Conservation (phyloP, 163 green algal species). For the Prototheca wickerhamii region DNA sequence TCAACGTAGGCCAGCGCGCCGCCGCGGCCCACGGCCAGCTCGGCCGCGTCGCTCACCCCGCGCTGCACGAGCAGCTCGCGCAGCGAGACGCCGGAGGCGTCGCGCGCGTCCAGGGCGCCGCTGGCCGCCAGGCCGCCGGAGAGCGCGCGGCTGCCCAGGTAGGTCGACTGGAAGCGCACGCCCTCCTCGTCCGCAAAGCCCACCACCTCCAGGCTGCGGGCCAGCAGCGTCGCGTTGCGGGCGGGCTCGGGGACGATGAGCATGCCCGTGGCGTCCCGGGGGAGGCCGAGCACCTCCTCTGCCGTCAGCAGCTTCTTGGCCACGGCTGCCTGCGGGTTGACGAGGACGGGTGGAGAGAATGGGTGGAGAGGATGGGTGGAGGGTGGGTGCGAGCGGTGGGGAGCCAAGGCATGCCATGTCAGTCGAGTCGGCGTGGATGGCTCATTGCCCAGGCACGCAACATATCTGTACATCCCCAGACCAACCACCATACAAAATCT, state of each 20-base stretch:
- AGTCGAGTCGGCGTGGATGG: too few species aligned
- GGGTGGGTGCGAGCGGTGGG: too few species aligned
- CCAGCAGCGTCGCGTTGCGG: constrained; percentile 9
- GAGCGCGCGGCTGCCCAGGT: constrained; percentile 75
- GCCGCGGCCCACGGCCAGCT: constrained; percentile 14
- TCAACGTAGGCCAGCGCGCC: constrained; percentile 60
- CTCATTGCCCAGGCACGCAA: too few species aligned
- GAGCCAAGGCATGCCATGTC: too few species aligned
- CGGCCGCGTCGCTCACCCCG: constrained; percentile 15
- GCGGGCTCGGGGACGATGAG: neutral
- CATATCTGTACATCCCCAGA: too few species aligned
- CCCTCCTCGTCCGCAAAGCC: constrained; percentile 90
- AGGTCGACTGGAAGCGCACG: constrained; percentile 83
- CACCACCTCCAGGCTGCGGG: constrained; percentile 57
- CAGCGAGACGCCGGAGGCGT: constrained; percentile 45
- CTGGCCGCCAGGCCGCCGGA: constrained; percentile 44
- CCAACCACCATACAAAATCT: too few species aligned
- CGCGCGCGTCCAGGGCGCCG: constrained; percentile 35
- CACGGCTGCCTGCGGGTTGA: too few species aligned
- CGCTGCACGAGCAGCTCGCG: constrained; percentile 36
- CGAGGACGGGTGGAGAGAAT: too few species aligned
- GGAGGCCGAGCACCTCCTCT: too few species aligned
- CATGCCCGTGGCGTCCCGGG: too few species aligned
- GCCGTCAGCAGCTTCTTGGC: too few species aligned
- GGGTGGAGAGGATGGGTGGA: too few species aligned